Percentiles rank a stretch among this genome's conserved stretches.
Evolutionary conservation across 257 asterid genomes (phyloP).

Genomic region (Craterostigma plantagineum): DNA sequence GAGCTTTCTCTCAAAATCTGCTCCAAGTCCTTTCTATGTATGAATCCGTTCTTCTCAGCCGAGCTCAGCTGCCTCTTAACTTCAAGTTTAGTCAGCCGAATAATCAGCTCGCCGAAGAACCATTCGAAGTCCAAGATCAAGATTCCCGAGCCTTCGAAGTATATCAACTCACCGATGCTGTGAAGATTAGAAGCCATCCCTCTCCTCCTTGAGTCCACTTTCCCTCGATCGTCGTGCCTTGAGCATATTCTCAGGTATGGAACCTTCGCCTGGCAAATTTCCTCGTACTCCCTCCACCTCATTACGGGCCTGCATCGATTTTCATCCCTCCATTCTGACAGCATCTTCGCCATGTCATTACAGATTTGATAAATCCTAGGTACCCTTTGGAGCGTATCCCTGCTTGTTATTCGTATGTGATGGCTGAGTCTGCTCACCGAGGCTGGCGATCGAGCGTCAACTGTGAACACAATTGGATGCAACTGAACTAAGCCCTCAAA

Average conservation of each 20-base stretch:
- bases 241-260: slow-evolving; percentile 54
- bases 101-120: slow-evolving; percentile 63
- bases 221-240: slow-evolving; percentile 41
- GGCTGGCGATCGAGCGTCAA: slow-evolving; percentile 81
- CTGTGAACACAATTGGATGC: slow-evolving; percentile 67
- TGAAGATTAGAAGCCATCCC: slow-evolving; percentile 61
- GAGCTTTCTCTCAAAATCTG: slow-evolving; percentile 38
- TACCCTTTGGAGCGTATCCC: slow-evolving; percentile 42
- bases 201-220: slow-evolving; percentile 47
- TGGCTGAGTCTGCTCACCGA: slow-evolving; percentile 52
- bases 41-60: slow-evolving; percentile 30
- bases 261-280: slow-evolving; percentile 63
- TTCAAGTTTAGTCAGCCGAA: slow-evolving; percentile 38
- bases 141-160: slow-evolving; percentile 42
- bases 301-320: slow-evolving; percentile 48
- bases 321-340: slow-evolving; percentile 49
- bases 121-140: slow-evolving; percentile 61
- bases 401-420: slow-evolving; percentile 43
- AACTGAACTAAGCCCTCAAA: slow-evolving; percentile 54
- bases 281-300: slow-evolving; percentile 69
- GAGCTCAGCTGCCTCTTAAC: slow-evolving; percentile 19
- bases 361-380: slow-evolving; percentile 72
- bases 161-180: slow-evolving; percentile 62
- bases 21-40: slow-evolving; percentile 55
- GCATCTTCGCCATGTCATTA: slow-evolving; percentile 29